Evolutionary conservation across 257 asterid species (phyloP).

Genomic region (Ballota nigra): DNA sequence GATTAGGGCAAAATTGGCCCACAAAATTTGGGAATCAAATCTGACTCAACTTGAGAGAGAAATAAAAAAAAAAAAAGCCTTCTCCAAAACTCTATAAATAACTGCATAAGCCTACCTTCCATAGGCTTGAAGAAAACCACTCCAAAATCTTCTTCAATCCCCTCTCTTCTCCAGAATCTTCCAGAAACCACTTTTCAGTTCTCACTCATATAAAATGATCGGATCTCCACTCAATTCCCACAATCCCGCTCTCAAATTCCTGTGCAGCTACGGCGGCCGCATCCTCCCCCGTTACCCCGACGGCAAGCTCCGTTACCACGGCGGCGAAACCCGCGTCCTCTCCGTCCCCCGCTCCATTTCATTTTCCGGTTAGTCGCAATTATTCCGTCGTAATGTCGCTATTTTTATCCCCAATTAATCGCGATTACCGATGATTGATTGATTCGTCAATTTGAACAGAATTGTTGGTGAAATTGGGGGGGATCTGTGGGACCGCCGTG

Average conservation of each 20-base stretch:
- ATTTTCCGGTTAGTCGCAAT: conserved; percentile 46
- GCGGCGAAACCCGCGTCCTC: conserved; percentile 88
- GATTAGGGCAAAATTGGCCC: conserved; percentile 23
- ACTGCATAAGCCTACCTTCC: conserved; percentile 25
- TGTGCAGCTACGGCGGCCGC: conserved; percentile 90
- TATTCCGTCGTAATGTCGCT: neutral
- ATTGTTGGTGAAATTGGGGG: conserved; percentile 57
- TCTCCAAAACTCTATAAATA: conserved; percentile 48
- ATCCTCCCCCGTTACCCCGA: conserved; percentile 84
- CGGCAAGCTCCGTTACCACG: conserved; percentile 87
- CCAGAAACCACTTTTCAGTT: conserved; percentile 11
- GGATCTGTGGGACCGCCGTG: conserved; percentile 61
- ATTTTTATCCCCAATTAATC: neutral
- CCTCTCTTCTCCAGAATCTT: neutral
- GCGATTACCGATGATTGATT: neutral
- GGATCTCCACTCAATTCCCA: conserved; percentile 38
- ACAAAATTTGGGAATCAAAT: conserved; percentile 22
- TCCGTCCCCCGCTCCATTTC: conserved; percentile 72
- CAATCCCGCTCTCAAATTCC: conserved; percentile 35
- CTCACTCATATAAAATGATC: conserved; percentile 35
- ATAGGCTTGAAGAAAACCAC: conserved; percentile 66
- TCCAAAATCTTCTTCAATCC: conserved; percentile 27
- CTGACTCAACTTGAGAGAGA: conserved; percentile 16
- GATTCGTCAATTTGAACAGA: conserved; percentile 32
- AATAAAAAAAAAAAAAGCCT: neutral